Base-by-base conservation (phyloP, 2,329 filamentous ascomycete species). In the Fusarium scirpi region DNA sequence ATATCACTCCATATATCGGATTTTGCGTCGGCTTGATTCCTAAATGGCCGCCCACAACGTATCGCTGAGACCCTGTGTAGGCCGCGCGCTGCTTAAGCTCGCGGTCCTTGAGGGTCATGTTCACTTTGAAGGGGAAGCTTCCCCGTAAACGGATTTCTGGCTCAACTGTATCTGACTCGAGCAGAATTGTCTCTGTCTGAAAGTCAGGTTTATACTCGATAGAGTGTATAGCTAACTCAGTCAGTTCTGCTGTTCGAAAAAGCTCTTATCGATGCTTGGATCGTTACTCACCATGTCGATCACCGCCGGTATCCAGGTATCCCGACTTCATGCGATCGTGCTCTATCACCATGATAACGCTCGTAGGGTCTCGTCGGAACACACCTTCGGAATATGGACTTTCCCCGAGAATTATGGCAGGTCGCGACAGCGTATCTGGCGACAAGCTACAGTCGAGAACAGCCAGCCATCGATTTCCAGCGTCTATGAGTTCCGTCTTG, bases 361-460 rank as follows among this genome's bases (percentile, higher is more conserved):
- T 76, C 22, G 67, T 67, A 27, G 71, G 70, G 25, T 71, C 62
- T 52, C 73, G 60, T 40, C 73, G 61, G 25, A 68, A 75, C 6
- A 67, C 65, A 25, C 72, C 65, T 25, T 60, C 63, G 5, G 72
- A 60, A 44, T 60, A 67, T 32, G 67, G 67, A 20, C 72, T 73
- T 57, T 73, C 69, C 18, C 73, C 63, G 15, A 76, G 70, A 27
- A 76, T 65, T 34, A 76, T 71, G 7, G 74, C 74, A 29, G 74
- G 73, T 18, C 74, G 62, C 32, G 74, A 73, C 45, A 76, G 45
- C 27, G 73, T 75, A 56, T 76, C 74, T 5, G 72, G 65, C 11
- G 74, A 76, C 56, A 76, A 18, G 46, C 73, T 76, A 62, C 74
- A 76, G 62, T 76, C 74, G n/a, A 76, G 74, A 46, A 76, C 74